Evolutionary conservation across 306 rosid species (phyloP).

Genomic region (Cucumis cinereus): DNA sequence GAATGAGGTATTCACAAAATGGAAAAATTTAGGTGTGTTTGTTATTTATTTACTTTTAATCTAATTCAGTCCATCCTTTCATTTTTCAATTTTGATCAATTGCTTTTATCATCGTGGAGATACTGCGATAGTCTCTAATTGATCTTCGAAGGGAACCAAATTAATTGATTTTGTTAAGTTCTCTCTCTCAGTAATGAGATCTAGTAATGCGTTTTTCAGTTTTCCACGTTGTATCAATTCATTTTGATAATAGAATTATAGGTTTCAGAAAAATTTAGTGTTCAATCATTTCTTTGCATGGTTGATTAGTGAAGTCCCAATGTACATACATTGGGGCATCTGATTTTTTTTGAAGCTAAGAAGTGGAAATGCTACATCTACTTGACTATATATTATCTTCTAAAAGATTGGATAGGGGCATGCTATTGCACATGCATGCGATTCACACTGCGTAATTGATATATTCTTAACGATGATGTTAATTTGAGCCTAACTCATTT

Average conservation of each 20-base stretch:
- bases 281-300: background rate
- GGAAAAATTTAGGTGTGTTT: slow-evolving; percentile 9
- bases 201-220: background rate
- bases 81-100: background rate
- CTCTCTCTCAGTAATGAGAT: background rate
- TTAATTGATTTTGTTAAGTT: background rate
- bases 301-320: background rate
- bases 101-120: background rate
- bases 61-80: background rate
- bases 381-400: background rate
- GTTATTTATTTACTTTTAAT: background rate
- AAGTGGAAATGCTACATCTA: background rate
- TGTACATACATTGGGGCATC: background rate
- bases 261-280: background rate
- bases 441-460: background rate
- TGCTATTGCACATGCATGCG: background rate
- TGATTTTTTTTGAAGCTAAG: background rate
- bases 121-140: background rate
- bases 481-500: background rate
- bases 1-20: slow-evolving; percentile 63
- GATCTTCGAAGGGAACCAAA: background rate
- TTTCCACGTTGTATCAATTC: background rate
- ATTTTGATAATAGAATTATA: background rate
- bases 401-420: background rate
- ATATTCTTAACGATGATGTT: background rate